Conservation (phyloP, 441 rosid genomes). For the Raphanus hybrid region DNA sequence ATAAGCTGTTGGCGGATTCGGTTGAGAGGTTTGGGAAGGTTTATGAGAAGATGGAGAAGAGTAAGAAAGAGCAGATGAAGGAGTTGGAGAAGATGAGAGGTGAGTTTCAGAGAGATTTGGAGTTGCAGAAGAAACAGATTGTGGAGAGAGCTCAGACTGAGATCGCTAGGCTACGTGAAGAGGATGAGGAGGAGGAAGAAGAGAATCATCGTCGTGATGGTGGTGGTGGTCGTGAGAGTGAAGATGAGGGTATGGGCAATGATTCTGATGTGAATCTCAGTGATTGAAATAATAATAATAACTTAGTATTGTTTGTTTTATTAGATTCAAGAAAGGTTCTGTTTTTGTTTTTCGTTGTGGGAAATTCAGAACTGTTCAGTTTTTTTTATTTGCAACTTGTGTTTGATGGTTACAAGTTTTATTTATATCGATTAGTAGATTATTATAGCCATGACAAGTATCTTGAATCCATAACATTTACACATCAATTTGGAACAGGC, state of each 20-base stretch:
- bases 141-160: slow-evolving; percentile 80
- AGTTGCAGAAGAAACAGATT: slow-evolving; percentile 84
- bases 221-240: slow-evolving; percentile 22
- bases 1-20: slow-evolving; percentile 77
- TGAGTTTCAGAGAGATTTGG: slow-evolving; percentile 87
- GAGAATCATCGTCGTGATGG: slow-evolving; percentile 40
- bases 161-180: slow-evolving; percentile 67
- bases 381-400: slow-evolving; percentile 7
- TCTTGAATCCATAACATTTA: too few relatives aligned
- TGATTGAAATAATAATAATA: slow-evolving; percentile 43
- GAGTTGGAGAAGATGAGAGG: slow-evolving; percentile 93
- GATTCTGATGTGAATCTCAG: slow-evolving; percentile 69
- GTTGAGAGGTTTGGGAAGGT: slow-evolving; percentile 76
- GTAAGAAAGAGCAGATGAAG: slow-evolving; percentile 78
- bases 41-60: slow-evolving; percentile 89
- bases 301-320: neutral
- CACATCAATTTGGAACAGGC: slow-evolving; percentile 69
- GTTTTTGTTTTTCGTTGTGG: neutral
- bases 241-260: slow-evolving; percentile 42
- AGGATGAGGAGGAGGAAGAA: slow-evolving; percentile 22
- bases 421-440: slow-evolving; percentile 9
- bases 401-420: slow-evolving; percentile 24
- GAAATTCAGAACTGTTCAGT: neutral
- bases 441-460: neutral
- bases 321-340: slow-evolving; percentile 14